Evolutionary conservation across 768 basidiomycete genomes (phyloP).

Genomic region (Nidularia sp.): DNA sequence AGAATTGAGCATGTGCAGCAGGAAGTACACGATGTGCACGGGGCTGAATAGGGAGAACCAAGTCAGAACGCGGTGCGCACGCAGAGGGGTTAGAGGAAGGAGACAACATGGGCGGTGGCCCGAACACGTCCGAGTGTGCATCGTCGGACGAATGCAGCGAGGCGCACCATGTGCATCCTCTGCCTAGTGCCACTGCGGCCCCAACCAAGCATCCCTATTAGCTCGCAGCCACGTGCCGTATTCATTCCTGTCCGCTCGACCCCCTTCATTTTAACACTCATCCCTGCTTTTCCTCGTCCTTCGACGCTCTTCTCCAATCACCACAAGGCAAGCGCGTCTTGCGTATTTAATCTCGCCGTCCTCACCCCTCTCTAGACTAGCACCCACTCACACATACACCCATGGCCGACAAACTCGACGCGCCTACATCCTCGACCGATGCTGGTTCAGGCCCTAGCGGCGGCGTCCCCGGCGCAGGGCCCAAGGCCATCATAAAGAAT

Average conservation of each 20-base stretch:
- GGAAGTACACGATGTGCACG: neutral
- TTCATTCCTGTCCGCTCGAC: constrained; percentile 5
- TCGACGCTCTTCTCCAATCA: constrained; percentile 5
- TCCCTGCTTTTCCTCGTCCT: neutral
- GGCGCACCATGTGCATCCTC: neutral
- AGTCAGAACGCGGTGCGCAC: neutral
- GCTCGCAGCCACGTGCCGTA: neutral
- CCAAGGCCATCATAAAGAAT: constrained; percentile 92
- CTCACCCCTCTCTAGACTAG: constrained; percentile 1
- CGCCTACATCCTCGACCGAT: constrained; percentile 55
- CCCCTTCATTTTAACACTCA: neutral
- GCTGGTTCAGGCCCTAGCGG: constrained; percentile 34
- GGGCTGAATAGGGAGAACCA: neutral
- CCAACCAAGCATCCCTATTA: no score
- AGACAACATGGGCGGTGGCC: neutral
- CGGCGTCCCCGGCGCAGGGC: constrained; percentile 30
- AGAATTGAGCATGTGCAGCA: neutral
- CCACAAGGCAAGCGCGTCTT: constrained; percentile 11
- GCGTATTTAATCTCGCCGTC: constrained; percentile 4
- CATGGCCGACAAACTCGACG: constrained; percentile 61
- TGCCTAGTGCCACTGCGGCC: neutral
- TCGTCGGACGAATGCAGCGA: neutral
- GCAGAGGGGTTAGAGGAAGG: neutral
- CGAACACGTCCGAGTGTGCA: neutral
- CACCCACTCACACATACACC: neutral